Conservation (phyloP, 2,329 filamentous ascomycete genomes). For the Neonectria coccinea region DNA sequence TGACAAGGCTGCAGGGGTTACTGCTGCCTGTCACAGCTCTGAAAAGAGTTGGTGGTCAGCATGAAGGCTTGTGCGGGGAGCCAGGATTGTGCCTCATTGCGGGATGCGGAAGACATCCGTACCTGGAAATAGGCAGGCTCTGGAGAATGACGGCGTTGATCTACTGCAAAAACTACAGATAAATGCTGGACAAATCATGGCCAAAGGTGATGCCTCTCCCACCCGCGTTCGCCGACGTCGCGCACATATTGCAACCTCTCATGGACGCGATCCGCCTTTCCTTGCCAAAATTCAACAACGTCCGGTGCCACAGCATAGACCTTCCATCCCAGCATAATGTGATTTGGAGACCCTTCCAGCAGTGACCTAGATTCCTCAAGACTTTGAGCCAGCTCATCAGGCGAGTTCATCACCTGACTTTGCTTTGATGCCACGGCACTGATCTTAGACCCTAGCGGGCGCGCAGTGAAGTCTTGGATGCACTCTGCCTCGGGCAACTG, state of each 20-base stretch:
- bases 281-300: conserved; percentile 24
- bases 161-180: no score
- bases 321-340: conserved; percentile 3
- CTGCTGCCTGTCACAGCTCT: no score
- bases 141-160: no score
- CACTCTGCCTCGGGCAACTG: conserved; percentile 14
- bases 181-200: neutral
- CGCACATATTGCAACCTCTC: conserved; percentile 16
- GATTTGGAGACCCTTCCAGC: neutral
- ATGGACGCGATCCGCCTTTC: conserved; percentile 10
- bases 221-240: neutral
- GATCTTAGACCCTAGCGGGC: conserved; percentile 15
- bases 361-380: neutral
- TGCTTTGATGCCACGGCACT: conserved; percentile 18
- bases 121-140: no score
- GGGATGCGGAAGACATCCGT: no score
- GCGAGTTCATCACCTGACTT: conserved; percentile 9
- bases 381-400: neutral
- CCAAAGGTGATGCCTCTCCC: conserved; percentile 1
- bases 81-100: no score
- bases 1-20: no score
- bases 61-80: no score
- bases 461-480: conserved; percentile 16
- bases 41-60: no score
- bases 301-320: conserved; percentile 14